Conservation (phyloP, 2,329 filamentous ascomycete genomes). For the Penicillium sp. region DNA sequence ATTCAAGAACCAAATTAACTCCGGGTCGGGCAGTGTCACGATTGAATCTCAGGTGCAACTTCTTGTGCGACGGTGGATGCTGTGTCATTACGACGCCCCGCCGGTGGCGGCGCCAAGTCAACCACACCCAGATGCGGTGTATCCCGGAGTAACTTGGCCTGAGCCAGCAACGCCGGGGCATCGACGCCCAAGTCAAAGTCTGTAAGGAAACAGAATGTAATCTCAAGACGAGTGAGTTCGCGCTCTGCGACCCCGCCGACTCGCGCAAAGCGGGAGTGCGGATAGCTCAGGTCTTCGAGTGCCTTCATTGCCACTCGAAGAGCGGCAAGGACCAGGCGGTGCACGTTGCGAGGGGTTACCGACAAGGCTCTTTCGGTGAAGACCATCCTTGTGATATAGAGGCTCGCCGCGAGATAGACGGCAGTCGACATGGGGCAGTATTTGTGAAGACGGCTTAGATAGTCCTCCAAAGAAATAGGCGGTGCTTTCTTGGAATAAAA, state of each 20-base stretch:
- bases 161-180: conserved; percentile 51
- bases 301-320: conserved; percentile 89
- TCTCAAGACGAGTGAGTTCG: conserved; percentile 80
- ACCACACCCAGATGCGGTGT: background rate
- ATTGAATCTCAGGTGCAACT: background rate
- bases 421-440: conserved; percentile 93
- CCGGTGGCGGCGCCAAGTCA: background rate
- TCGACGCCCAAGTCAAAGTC: conserved; percentile 73
- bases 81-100: background rate
- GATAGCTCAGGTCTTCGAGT: conserved; percentile 85
- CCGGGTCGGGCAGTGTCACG: background rate
- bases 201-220: conserved; percentile 83
- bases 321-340: conserved; percentile 78
- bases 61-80: background rate
- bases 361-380: conserved; percentile 73
- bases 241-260: conserved; percentile 82
- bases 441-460: conserved; percentile 78
- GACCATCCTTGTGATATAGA: conserved; percentile 80
- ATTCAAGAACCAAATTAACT: background rate
- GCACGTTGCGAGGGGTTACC: conserved; percentile 78
- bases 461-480: conserved; percentile 76
- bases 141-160: conserved; percentile 40
- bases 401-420: conserved; percentile 83
- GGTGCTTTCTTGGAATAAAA: conserved; percentile 90
- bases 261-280: conserved; percentile 75